Conservation (phyloP, 2,329 filamentous ascomycete species). For the Aureobasidium sp. region DNA sequence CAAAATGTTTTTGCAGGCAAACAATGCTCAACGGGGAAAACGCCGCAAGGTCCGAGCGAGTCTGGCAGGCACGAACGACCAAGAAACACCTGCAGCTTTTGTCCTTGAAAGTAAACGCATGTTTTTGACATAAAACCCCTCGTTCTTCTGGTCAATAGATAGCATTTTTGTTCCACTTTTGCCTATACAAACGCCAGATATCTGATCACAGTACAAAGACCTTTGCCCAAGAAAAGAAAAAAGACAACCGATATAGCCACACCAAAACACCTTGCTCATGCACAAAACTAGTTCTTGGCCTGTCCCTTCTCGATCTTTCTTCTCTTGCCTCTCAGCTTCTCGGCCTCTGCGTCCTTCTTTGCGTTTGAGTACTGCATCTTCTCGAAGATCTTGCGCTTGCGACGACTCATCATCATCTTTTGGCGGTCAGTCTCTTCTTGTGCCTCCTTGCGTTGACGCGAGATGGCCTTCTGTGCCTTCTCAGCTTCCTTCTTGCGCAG, state of each 20-base stretch:
- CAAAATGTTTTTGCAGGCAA: slow-evolving; percentile 9
- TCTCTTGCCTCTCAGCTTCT: slow-evolving; percentile 79
- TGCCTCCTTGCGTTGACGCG: slow-evolving; percentile 53
- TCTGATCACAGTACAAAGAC: not conserved
- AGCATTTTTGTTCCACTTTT: slow-evolving; percentile 9
- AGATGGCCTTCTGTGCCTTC: slow-evolving; percentile 60
- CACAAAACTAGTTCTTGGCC: slow-evolving; percentile 10
- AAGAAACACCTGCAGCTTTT: not conserved
- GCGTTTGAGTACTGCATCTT: slow-evolving; percentile 96
- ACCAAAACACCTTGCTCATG: slow-evolving; percentile 11
- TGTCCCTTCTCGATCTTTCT: slow-evolving; percentile 67
- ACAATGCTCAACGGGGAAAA: not conserved
- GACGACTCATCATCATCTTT: slow-evolving; percentile 97
- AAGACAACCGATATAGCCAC: slow-evolving; percentile 3
- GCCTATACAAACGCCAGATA: slow-evolving; percentile 8
- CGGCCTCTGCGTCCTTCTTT: slow-evolving; percentile 83
- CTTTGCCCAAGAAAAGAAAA: not conserved
- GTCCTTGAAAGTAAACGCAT: not conserved
- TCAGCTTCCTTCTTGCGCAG: slow-evolving; percentile 57
- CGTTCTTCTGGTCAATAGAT: not conserved
- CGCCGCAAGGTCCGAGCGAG: slow-evolving; percentile 1
- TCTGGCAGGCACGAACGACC: not conserved
- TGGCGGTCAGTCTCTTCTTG: slow-evolving; percentile 83
- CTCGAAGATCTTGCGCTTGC: slow-evolving; percentile 95
- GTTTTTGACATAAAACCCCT: not conserved